Conservation (phyloP, 2,329 filamentous ascomycete species). For the Sphaerulina musiva region DNA sequence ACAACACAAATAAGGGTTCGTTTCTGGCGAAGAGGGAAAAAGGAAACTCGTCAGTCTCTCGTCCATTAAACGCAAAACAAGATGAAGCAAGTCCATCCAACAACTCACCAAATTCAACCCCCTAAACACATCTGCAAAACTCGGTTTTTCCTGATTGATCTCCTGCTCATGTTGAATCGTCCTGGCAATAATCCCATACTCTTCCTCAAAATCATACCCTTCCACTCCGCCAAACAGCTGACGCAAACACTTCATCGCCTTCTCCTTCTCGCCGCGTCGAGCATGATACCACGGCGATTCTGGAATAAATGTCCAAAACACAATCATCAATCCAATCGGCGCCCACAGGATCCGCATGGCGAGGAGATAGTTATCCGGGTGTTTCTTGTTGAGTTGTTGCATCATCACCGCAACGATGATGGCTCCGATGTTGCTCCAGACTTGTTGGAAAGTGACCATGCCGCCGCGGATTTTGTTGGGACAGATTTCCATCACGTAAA, state of each 20-base stretch:
- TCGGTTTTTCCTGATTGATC: slow-evolving; percentile 4
- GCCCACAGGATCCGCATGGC: slow-evolving; percentile 5
- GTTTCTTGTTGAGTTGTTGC: slow-evolving; percentile 6
- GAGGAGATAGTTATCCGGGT: slow-evolving; percentile 4
- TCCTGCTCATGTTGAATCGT: slow-evolving; percentile 6
- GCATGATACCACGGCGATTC: slow-evolving; percentile 8
- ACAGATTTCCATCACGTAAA: slow-evolving; percentile 8
- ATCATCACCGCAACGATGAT: slow-evolving; percentile 8
- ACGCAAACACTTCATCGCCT: not conserved
- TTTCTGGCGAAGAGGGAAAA: not conserved
- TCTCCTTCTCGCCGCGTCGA: slow-evolving; percentile 4
- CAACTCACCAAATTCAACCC: slow-evolving; percentile 1
- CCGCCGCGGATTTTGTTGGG: slow-evolving; percentile 3
- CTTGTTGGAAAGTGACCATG: slow-evolving; percentile 5
- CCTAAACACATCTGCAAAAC: slow-evolving; percentile 4
- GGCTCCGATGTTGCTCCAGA: slow-evolving; percentile 4
- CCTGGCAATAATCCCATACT: slow-evolving; percentile 6
- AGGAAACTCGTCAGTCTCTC: no score
- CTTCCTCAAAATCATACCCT: slow-evolving; percentile 7
- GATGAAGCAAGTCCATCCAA: not conserved
- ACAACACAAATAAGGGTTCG: slow-evolving; percentile 1
- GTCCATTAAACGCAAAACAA: no score
- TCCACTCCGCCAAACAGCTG: slow-evolving; percentile 1
- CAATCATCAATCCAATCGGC: slow-evolving; percentile 1
- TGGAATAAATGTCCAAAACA: slow-evolving; percentile 3